Base-by-base conservation (phyloP, 1,284 basidiomycete species). In the Ganoderma resinaceum region DNA sequence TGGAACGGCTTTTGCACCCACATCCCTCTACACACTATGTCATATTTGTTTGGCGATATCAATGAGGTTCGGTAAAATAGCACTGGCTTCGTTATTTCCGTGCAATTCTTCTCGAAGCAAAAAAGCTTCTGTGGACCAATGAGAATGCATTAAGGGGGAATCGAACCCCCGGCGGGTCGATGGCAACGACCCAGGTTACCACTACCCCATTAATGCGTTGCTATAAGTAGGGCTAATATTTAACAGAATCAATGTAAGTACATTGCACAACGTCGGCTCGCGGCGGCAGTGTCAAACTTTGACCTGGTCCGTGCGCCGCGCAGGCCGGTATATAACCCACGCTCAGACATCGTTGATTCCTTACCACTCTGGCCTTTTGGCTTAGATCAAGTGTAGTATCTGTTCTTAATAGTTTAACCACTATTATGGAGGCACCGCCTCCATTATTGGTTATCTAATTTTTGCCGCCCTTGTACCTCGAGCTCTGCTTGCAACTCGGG, bases 351-450 rank as follows among this genome's bases (percentile, higher is more conserved):
- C 0, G 2, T 0, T 8, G 65, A 69, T 63, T 75, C 76, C 72
- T 75, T 83, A 91, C 90, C 91, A 91, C 91, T 95, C 90, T 94
- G 93, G 90, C 93, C 93, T 91, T 92, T 93, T 93, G 93, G 93
- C 91, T 94, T 95, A 93, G 93, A 94, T 93, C 92, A 95, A 94
- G 93, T 95, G 93, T 95, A 94, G 93, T 94, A 94, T 92, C 90
- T 92, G 91, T 92, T 92, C 91, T 92, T 92, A 90, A 90, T 89
- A 89, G 88, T 88, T 89, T 89, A 89, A 89, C 86, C 87, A 87
- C 87, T 89, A 89, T 89, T 89, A 89, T 82, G 81, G 76, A 76
- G 81, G 79, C 75, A 76, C 75, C 72, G 73, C 74, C 74, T 68
- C 69, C 73, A 76, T 76, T 75, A 65, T 76, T 76, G 76, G 76